phyloP scores from a whole-genome alignment of 1,139 yeast species.

The Zygoascus sp. region DNA sequence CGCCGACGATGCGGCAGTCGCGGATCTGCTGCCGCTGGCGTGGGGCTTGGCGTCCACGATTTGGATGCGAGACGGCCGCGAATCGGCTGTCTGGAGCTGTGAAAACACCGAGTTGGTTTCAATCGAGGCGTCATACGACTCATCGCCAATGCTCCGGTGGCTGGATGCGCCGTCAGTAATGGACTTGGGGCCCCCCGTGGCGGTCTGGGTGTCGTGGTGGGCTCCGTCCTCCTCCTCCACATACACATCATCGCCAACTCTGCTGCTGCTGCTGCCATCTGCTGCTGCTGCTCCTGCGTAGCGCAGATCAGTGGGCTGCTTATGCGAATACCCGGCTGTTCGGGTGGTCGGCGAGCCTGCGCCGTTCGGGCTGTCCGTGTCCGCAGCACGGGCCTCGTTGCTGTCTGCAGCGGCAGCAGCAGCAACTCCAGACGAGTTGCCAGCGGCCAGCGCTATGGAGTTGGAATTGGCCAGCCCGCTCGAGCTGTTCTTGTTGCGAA shows the following conservation, averaged over 20 bases:
- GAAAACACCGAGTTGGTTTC: slow-evolving; percentile 12
- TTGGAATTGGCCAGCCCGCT: not conserved
- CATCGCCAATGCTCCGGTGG: slow-evolving; percentile 7
- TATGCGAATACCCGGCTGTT: no score
- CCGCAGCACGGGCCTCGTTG: not conserved
- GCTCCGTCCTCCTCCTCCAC: not conserved
- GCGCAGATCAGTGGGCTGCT: no score
- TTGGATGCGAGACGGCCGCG: slow-evolving; percentile 23
- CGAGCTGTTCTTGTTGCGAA: slow-evolving; percentile 1
- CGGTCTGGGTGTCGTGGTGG: not conserved
- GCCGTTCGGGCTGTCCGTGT: not conserved
- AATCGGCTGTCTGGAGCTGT: slow-evolving; percentile 7
- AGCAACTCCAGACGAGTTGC: not conserved
- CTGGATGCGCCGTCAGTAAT: slow-evolving; percentile 9
- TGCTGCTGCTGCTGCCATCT: no score
- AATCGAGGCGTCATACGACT: slow-evolving; percentile 7
- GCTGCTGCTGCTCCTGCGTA: no score
- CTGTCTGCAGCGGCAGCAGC: not conserved
- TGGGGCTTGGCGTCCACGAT: slow-evolving; percentile 22
- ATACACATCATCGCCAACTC: not conserved
- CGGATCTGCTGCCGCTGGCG: no score
- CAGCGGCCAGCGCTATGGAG: no score
- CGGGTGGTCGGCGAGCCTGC: not conserved
- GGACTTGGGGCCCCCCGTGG: not conserved
- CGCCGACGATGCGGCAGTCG: no score